Evolutionary conservation across 257 asterid species (phyloP), one percentile per base, ranked within the genome.

Genomic region (Solanum dulcamara): DNA sequence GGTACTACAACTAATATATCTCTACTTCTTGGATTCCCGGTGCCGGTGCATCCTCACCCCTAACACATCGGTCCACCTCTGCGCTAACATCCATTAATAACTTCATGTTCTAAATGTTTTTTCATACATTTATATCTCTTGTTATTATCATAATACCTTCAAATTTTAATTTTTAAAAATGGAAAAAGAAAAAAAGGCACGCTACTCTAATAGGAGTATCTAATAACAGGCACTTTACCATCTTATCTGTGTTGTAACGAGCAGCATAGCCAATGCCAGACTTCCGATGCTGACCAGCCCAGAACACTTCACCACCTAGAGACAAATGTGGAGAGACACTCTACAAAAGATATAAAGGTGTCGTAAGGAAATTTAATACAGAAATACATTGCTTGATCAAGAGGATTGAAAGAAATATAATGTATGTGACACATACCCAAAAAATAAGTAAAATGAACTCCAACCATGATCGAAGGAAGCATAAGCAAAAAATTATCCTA

Each of bases 211-310:
- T 4, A 70, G 50, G 74, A 66, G 74, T 9, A 75, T 44, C 60
- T 44, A 75, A 20, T 48, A 48, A 48, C 20, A 77, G 24, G 40
- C 12, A 50, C 11, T 18, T 44, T 92, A 96, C 99, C 98, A 94
- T 95, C 90, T 94, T 94, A 86, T 94, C 97, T 62, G 95, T 94
- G 93, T 89, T 96, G 92, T 93, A 96, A 80, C 99, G 98, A 26
- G 94, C 97, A 83, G 94, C 97, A 85, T 91, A 96, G 79, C 99
- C 99, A 87, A 93, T 85, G 88, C 98, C 99, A 83, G 98, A 94
- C 88, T 93, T 96, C 81, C 98, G 89, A 89, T 93, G 98, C 87
- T 94, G 98, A 88, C 99, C 98, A 87, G 98, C 96, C 99, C 99
- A 96, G 90, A 94, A 94, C 50, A 94, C 93, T 88, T 94, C 99